Evolutionary conservation across 768 basidiomycete species (phyloP), one percentile per base, ranked within the genome.

Genomic region (Termitomyces sp.): DNA sequence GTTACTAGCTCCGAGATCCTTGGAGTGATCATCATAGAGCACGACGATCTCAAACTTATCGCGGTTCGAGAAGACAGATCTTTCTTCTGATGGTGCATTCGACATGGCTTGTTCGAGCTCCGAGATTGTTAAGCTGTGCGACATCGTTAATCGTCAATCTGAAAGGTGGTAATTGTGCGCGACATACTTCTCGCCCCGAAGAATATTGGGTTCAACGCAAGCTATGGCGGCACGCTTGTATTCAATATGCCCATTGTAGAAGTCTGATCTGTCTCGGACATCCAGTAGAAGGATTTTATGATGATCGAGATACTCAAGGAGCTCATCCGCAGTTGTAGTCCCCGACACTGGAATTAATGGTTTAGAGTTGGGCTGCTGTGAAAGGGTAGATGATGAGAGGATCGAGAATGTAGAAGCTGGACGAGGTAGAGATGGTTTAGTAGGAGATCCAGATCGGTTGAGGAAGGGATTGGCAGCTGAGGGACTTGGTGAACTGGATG

Each of bases 21-120:
- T 77, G 45, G 90, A 85, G 31, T 76, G 69, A 49, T 80, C 65
- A 69, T 98, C 95, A 69, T 95, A 95, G 4, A 98, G 75, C 16
- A 87, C 90, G 25, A 99, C 85, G 21, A 95, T 71, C 62, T 97
- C 95, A 68, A 91, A 96, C 63, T 89, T 87, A 65, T 94, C 84
- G 40, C 96, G 89, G 59, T 92, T 89, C 41, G 75, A 69, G 69
- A 98, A 98, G n/a, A 90, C 76, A 2, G 78, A 77, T 44, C 76
- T 77, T 71, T 98, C 95, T 38, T 79, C 68, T 37, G 79, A 76
- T 1, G 95, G 92, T 0, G 83, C 84, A 34, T 91, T 74, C 4
- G 82, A 73, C 55, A 97, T 80, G 0, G 90, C 79, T 58, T 88
- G 79, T 70, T 96, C 94, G 10, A 98, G 80, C 27, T 75, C 76